A percentile compares a stretch with the other conserved stretches of the same genome.
phyloP scores from a whole-genome alignment of 495 filamentous ascomycete species.

The Penicillium salamii region DNA sequence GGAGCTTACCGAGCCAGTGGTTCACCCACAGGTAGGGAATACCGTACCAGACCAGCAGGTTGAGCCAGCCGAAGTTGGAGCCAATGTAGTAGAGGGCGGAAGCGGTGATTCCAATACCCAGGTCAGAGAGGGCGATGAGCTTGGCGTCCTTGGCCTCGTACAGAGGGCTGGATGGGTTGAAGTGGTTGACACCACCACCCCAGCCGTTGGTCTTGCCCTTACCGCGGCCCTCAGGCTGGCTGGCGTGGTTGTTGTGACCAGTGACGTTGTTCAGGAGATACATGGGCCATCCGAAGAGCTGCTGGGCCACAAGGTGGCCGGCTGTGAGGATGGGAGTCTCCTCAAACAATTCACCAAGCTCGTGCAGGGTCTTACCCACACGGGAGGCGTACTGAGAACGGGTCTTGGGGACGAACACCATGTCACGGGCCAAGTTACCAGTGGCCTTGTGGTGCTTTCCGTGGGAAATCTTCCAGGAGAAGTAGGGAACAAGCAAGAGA shows the following conservation, averaged over 20 bases:
- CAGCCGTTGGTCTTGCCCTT: conserved; percentile 86
- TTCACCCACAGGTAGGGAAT: conserved; percentile 97
- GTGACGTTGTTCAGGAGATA: conserved; percentile 84
- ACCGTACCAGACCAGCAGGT: conserved; percentile 90
- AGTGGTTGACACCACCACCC: conserved; percentile 86
- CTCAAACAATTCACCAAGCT: conserved; percentile 84
- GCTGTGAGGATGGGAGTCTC: conserved; percentile 87
- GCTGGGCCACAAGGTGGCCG: conserved; percentile 70
- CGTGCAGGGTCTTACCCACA: conserved; percentile 67
- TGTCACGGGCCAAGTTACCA: conserved; percentile 91
- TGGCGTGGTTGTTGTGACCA: conserved; percentile 89
- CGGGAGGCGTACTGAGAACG: conserved; percentile 70
- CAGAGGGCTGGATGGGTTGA: conserved; percentile 80
- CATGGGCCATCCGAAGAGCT: conserved; percentile 85
- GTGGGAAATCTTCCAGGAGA: conserved; percentile 91
- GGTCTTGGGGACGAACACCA: conserved; percentile 93
- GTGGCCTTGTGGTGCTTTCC: conserved; percentile 96
- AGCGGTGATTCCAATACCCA: conserved; percentile 64
- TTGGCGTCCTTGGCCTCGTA: conserved; percentile 88
- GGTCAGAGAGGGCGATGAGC: conserved; percentile 77
- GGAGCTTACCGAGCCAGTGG: conserved; percentile 73
- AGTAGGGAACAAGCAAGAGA: conserved; percentile 79
- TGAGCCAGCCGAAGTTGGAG: conserved; percentile 76
- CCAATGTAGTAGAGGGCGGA: conserved; percentile 57
- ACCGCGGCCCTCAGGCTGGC: conserved; percentile 80